These are phyloP conservation scores for Sporothrix dimorphospora DNA, from an alignment of 2,329 filamentous ascomycete genomes.

Conservation along the genomic window DNA sequence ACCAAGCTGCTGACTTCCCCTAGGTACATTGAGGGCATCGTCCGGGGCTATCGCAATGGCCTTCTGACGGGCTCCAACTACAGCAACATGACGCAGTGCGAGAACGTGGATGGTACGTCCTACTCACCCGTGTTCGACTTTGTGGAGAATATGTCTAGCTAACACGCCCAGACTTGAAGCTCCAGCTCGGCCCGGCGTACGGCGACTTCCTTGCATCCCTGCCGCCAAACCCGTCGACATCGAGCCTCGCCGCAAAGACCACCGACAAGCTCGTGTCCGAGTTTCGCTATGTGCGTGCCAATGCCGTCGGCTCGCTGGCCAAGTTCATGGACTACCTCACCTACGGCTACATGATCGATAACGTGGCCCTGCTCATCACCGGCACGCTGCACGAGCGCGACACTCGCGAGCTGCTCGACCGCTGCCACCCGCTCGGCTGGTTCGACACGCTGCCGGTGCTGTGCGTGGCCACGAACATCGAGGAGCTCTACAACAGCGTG, in stretches of 20 bases:
- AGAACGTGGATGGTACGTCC: constrained; percentile 85
- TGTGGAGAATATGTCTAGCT: neutral
- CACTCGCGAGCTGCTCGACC: constrained; percentile 89
- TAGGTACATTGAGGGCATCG: constrained; percentile 96
- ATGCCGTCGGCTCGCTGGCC: constrained; percentile 85
- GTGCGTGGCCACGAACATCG: constrained; percentile 96
- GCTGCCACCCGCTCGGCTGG: constrained; percentile 96
- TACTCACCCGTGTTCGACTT: constrained; percentile 66
- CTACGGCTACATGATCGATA: constrained; percentile 99
- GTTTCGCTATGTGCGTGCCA: constrained; percentile 93
- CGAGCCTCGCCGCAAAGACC: constrained; percentile 88
- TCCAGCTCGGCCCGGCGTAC: constrained; percentile 94
- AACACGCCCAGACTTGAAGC: constrained; percentile 76
- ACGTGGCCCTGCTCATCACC: constrained; percentile 95
- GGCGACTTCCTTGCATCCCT: constrained; percentile 94
- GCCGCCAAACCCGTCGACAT: constrained; percentile 95
- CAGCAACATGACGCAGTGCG: constrained; percentile 94
- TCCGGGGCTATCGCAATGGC: constrained; percentile 93
- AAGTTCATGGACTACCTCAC: constrained; percentile 98
- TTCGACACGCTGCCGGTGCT: constrained; percentile 99
- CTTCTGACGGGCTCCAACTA: constrained; percentile 91
- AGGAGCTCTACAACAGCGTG: constrained; percentile 98
- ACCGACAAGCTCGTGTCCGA: constrained; percentile 98
- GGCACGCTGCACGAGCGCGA: constrained; percentile 97
- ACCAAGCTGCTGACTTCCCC: constrained; percentile 23